Evolutionary conservation across 208 protist genomes (phyloP), one percentile per base, ranked within the genome.

Genomic region (Herpetomonas tarakana): DNA sequence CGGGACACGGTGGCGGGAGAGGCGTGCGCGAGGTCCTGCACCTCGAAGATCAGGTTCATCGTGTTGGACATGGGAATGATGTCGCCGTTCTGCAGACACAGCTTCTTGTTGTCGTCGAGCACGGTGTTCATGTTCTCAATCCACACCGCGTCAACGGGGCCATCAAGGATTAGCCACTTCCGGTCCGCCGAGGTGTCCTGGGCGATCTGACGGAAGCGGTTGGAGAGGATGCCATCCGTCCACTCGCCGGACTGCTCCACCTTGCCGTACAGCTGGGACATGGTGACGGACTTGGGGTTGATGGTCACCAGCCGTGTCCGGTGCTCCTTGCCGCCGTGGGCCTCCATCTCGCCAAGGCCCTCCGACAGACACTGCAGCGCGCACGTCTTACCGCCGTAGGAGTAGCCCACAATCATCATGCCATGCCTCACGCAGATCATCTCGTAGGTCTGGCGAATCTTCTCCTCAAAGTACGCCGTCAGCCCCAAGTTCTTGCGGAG

Each of bases 51-150:
- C 52, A 99, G 69, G 65, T 98, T 98, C 91, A 98, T 97, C 31
- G 81, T 86, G 47, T 89, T 86, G 24, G 86, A 91, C 97, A 99
- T 98, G 52, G 94, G 86, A 68, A 99, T 98, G 62, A 98, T 97
- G 71, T 99, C 96, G 49, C 95, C 94, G 65, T 94, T 97, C 50
- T 98, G 89, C 52, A 99, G 78, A 67, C 98, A 99, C 38, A 99
- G 90, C 68, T 98, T 98, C 82, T 98, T 98, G 82, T 99, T 99
- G 75, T 99, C 98, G 72, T 99, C 98, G 14, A 99, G 87, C 24
- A 99, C 97, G 19, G 98, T 98, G 85, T 99, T 99, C 97, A 99
- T 98, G 74, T 98, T 99, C 77, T 99, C 98, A 85, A 99, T 99
- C 98, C 98, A 99, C 45, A 99, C 81, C n/a, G 98, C 96, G 73